These are phyloP conservation scores for Dactylellina sp. DNA, from an alignment of 2,329 filamentous ascomycete species.

Conservation along the genomic window DNA sequence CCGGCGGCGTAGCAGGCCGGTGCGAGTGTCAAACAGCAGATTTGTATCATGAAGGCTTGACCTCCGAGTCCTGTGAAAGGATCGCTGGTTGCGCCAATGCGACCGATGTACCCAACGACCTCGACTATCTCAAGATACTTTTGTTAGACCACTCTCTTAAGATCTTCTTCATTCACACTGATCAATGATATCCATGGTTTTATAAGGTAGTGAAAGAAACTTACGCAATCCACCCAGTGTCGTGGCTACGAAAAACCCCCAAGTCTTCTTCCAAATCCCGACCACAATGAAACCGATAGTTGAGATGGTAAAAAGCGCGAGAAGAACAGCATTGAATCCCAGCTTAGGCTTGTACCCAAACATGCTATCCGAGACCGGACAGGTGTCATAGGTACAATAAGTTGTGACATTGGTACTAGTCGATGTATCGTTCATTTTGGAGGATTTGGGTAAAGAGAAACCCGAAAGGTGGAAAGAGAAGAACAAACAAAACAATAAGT, in stretches of 20 bases:
- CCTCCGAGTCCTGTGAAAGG: conserved; percentile 65
- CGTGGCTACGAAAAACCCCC: conserved; percentile 66
- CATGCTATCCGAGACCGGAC: conserved; percentile 50
- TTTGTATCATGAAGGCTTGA: conserved; percentile 69
- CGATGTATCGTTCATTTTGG: conserved; percentile 26
- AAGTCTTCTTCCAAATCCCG: conserved; percentile 59
- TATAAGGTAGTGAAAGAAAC: conserved; percentile 26
- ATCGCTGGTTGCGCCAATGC: conserved; percentile 70
- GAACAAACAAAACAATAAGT: background rate
- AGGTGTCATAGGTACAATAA: conserved; percentile 57
- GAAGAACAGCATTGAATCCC: conserved; percentile 55
- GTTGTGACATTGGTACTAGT: conserved; percentile 4
- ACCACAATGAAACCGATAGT: conserved; percentile 55
- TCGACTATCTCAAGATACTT: conserved; percentile 65
- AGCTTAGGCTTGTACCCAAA: conserved; percentile 58
- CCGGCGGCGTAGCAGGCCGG: conserved; percentile 75
- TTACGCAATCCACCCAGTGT: conserved; percentile 64
- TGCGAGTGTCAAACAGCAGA: conserved; percentile 73
- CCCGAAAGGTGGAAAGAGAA: background rate
- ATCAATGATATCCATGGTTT: too few relatives aligned
- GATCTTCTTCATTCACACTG: too few relatives aligned
- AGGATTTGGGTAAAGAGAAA: background rate
- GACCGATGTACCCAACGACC: conserved; percentile 71
- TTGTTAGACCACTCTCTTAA: background rate
- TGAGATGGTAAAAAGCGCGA: conserved; percentile 57